phyloP scores from a whole-genome alignment of 805 yeast genomes.

The Teunomyces cretensis region DNA sequence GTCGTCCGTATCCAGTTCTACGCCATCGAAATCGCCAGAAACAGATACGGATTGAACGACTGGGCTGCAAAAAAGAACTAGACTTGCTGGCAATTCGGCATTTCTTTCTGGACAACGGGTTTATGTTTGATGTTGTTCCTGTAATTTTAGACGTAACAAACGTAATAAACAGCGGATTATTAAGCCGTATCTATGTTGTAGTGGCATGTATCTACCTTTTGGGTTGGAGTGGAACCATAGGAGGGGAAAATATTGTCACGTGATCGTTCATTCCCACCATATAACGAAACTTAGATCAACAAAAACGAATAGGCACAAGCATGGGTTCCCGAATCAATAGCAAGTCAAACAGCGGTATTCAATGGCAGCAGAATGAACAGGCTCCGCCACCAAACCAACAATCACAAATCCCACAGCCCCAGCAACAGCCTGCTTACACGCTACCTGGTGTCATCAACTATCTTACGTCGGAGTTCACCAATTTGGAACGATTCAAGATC shows the following conservation, averaged over 20 bases:
- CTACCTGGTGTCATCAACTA: slow-evolving; percentile 62
- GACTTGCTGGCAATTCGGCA: no score
- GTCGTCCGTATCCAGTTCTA: slow-evolving; percentile 93
- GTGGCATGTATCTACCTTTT: no score
- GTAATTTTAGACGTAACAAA: slow-evolving; percentile 1
- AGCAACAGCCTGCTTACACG: slow-evolving; percentile 36
- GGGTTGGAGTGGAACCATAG: no score
- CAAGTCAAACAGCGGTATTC: slow-evolving; percentile 2
- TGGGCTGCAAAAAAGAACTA: slow-evolving; percentile 54
- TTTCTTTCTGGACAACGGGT: not conserved
- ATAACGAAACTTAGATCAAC: not conserved
- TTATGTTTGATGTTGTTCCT: not conserved
- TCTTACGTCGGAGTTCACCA: slow-evolving; percentile 57
- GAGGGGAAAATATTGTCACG: no score
- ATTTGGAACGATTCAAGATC: slow-evolving; percentile 41
- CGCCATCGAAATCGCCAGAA: slow-evolving; percentile 92
- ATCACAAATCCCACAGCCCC: not conserved
- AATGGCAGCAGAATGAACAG: slow-evolving; percentile 8
- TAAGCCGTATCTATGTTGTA: no score
- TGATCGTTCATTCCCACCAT: no score
- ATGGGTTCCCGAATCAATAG: slow-evolving; percentile 4
- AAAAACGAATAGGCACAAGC: not conserved
- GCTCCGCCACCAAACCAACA: slow-evolving; percentile 8
- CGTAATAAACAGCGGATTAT: not conserved
- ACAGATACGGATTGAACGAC: slow-evolving; percentile 85